These are phyloP conservation scores for Aschersonia sp. DNA, from an alignment of 2,329 filamentous ascomycete species.

Conservation along the genomic window DNA sequence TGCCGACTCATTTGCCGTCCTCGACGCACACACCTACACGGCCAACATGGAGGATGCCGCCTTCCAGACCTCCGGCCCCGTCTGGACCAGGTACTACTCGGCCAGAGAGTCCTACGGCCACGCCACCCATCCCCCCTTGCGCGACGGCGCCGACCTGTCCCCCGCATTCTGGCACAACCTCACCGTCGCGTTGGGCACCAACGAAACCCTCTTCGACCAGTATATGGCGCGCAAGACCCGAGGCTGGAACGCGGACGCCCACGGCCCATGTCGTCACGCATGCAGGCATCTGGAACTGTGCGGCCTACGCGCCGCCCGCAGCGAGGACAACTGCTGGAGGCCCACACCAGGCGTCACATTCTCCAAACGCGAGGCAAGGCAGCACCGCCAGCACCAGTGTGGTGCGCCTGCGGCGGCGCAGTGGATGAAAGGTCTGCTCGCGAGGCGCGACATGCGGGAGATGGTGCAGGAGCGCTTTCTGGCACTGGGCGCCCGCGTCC, in stretches of 20 bases:
- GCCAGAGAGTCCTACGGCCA: conserved; percentile 36
- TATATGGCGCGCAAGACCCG: conserved; percentile 32
- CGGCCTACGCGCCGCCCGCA: conserved; percentile 30
- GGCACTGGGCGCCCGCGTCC: neutral
- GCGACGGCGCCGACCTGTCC: conserved; percentile 27
- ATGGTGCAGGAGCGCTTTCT: conserved; percentile 9
- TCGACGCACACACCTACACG: conserved; percentile 39
- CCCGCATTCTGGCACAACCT: conserved; percentile 45
- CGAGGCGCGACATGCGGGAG: conserved; percentile 9
- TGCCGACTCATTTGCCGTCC: conserved; percentile 35
- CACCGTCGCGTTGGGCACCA: conserved; percentile 28
- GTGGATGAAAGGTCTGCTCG: conserved; percentile 10
- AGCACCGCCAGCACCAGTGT: conserved; percentile 11
- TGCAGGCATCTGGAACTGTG: conserved; percentile 33
- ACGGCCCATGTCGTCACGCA: conserved; percentile 18
- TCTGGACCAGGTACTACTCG: conserved; percentile 40
- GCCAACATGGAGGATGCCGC: conserved; percentile 30
- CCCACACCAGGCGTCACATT: conserved; percentile 17
- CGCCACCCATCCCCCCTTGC: conserved; percentile 23
- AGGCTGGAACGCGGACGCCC: conserved; percentile 20
- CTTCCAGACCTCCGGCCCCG: conserved; percentile 26
- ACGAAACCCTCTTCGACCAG: conserved; percentile 26
- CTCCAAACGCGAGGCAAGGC: conserved; percentile 10
- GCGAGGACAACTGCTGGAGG: conserved; percentile 33
- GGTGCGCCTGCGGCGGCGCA: conserved; percentile 12